phyloP scores from a whole-genome alignment of 1,284 basidiomycete species.

The Cryptococcus sp. region DNA sequence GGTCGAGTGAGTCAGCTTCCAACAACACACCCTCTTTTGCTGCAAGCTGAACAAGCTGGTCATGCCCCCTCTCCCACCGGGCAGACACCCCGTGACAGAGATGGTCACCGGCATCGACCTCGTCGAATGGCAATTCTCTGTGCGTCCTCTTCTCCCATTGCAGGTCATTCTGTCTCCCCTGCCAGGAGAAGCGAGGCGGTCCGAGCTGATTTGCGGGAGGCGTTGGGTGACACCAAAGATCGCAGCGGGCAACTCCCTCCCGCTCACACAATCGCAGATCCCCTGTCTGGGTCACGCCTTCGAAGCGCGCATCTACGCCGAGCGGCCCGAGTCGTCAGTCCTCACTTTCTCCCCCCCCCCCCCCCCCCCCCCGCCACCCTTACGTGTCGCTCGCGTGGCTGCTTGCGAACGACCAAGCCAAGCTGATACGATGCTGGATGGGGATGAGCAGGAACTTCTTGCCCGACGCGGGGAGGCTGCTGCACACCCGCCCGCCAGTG shows the following conservation, averaged over 20 bases:
- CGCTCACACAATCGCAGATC: constrained; percentile 70
- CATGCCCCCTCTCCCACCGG: too few relatives aligned
- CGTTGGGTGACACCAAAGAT: constrained; percentile 53
- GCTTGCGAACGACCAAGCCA: background rate
- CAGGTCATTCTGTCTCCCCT: too few relatives aligned
- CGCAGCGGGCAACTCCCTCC: constrained; percentile 81
- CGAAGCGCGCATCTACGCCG: constrained; percentile 94
- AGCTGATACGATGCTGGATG: too few relatives aligned
- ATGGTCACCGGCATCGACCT: constrained; percentile 91
- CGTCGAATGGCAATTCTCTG: constrained; percentile 90
- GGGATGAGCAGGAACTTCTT: constrained; percentile 79
- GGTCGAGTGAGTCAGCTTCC: constrained; percentile 59
- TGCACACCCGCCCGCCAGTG: constrained; percentile 61
- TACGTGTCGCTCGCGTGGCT: background rate
- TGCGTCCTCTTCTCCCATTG: too few relatives aligned
- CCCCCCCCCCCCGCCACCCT: too few relatives aligned
- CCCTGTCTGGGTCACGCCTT: constrained; percentile 87
- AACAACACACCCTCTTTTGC: background rate
- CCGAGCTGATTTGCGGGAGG: background rate
- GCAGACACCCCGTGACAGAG: constrained; percentile 84
- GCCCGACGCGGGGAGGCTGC: constrained; percentile 78
- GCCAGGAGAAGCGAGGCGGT: background rate
- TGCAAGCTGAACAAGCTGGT: background rate
- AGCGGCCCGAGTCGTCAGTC: constrained; percentile 71
- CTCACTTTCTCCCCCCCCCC: too few relatives aligned